Conservation (phyloP, 2,329 filamentous ascomycete genomes). For the Xylogone sp. region DNA sequence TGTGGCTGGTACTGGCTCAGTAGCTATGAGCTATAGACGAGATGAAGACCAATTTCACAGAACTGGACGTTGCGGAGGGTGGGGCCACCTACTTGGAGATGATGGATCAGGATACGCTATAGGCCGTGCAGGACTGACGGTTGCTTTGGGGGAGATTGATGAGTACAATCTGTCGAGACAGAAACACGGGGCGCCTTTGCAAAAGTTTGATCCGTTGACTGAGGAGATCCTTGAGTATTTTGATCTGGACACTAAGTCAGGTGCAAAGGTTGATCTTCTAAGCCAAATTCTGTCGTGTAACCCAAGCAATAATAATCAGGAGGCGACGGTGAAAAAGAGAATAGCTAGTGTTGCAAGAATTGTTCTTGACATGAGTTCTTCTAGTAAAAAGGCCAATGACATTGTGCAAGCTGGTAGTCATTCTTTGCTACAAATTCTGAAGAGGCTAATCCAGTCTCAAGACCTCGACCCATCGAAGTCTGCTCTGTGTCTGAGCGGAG, state of each 20-base stretch:
- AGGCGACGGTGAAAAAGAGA: background rate
- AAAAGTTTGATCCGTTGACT: background rate
- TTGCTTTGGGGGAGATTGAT: background rate
- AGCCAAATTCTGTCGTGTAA: background rate
- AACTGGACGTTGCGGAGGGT: constrained; percentile 36
- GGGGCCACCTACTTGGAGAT: constrained; percentile 40
- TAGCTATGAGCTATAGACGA: constrained; percentile 36
- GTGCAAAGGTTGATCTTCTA: background rate
- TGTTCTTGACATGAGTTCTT: background rate
- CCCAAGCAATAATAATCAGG: background rate
- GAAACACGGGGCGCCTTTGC: too few relatives aligned
- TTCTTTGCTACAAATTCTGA: background rate
- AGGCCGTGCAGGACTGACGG: constrained; percentile 17
- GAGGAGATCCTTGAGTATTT: background rate
- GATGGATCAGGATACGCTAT: constrained; percentile 39
- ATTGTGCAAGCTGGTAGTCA: background rate
- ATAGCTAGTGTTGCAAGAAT: background rate
- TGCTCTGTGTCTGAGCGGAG: background rate
- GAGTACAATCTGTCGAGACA: background rate
- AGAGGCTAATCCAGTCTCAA: background rate
- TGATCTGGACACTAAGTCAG: background rate
- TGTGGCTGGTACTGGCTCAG: constrained; percentile 39
- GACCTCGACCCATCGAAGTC: background rate
- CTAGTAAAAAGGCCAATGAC: background rate
- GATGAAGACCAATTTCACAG: constrained; percentile 17